Base-by-base conservation (phyloP, 371 early-diverging fungal genomes). In the Apophysomyces variabilis region DNA sequence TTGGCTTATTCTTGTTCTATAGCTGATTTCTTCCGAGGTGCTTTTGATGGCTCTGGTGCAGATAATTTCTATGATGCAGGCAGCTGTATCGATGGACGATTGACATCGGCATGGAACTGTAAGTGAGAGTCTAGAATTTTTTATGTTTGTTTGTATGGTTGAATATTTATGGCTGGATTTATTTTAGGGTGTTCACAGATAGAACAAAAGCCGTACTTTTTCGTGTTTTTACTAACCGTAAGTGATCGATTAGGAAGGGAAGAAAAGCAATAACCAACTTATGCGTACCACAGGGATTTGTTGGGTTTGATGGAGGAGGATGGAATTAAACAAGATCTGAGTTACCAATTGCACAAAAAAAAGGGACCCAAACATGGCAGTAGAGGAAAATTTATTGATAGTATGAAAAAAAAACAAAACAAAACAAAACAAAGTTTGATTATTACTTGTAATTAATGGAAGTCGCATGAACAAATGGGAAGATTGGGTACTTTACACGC, bases 1-100 rank as follows among this genome's bases (percentile, higher is more conserved):
- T 38, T 54, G 26, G 32, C 3, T 26, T 26, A 26, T 26, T 26
- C 32, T 26, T 26, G 1, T 26, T 26, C 32, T 26, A 1, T 67
- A 73, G 86, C 87, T 5, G 99, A 98, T 70, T 98, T 98, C 71
- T 98, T 98, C 88, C 82, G 93, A 37, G 89, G 90, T 66, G 99
- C 93, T 0, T 98, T 98, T 79, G 98, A 98, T 76, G 99, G 99
- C 0, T 93, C 94, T 38, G 99, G 99, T 11, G 94, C 93, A 0
- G 95, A 95, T 73, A 96, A 95, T 77, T 96, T 93, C 68, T 95
- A 93, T 77, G 92, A 95, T 66, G 98, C 98, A 32, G 98, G 98
- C 21, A 78, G 90, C n/a, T 98, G 99, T 74, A 96, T 98, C 78
- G 99, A 98, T 66, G 99, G 98, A 35, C 84, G 99, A 44, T 74